These are phyloP conservation scores for Prunus davidiana DNA, from an alignment of 306 rosid species.

Conservation along the genomic window DNA sequence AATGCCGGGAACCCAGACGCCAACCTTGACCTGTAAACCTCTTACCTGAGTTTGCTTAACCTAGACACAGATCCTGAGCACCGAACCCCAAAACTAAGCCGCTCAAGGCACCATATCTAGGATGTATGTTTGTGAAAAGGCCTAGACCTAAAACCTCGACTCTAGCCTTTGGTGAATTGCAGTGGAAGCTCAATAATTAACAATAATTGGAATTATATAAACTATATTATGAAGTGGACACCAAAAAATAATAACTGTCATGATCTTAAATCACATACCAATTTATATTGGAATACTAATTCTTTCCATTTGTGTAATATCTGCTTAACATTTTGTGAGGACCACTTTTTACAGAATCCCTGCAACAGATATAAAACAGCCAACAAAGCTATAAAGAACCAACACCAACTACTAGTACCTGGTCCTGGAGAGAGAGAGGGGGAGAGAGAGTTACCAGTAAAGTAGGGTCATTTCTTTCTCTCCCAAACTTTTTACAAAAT, in stretches of 20 bases:
- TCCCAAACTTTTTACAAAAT: conserved; percentile 7
- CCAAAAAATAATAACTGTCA: not conserved
- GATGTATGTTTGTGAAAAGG: too few species aligned
- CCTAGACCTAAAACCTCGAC: too few species aligned
- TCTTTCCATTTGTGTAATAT: conserved; percentile 3
- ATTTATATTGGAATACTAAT: not conserved
- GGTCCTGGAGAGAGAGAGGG: conserved; percentile 49
- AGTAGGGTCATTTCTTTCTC: conserved; percentile 19
- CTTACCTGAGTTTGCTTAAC: too few species aligned
- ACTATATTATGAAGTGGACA: not conserved
- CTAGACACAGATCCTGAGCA: too few species aligned
- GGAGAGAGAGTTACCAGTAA: conserved; percentile 4
- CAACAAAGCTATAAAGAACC: conserved; percentile 61
- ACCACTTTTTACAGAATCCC: conserved; percentile 48
- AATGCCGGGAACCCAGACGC: not conserved
- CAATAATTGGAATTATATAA: not conserved
- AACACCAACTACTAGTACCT: conserved; percentile 51
- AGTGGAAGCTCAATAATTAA: not conserved
- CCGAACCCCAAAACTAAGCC: too few species aligned
- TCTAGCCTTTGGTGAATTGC: too few species aligned
- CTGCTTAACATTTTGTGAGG: conserved; percentile 19
- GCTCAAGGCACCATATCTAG: too few species aligned
- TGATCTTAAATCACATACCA: not conserved
- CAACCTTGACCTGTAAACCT: not conserved
- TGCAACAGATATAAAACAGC: conserved; percentile 55